Evolutionary conservation across 257 asterid genomes (phyloP).

Genomic region (Capsicum chinense): DNA sequence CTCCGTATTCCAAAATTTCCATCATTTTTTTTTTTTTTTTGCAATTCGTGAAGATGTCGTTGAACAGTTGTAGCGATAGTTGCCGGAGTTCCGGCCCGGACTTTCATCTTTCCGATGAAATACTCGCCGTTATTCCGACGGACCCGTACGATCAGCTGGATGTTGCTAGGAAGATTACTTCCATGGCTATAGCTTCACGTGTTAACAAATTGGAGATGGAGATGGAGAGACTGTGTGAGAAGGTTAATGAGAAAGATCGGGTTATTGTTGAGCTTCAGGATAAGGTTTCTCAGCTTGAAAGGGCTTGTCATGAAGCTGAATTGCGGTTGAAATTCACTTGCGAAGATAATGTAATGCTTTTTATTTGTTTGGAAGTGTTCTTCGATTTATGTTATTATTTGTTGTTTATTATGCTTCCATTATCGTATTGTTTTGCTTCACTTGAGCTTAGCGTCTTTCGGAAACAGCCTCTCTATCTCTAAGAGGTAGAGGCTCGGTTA

Average conservation of each 20-base stretch:
- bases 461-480: too few relatives aligned
- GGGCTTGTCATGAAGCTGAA: slow-evolving; percentile 71
- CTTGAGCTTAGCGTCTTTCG: too few relatives aligned
- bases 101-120: slow-evolving; percentile 72
- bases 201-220: slow-evolving; percentile 85
- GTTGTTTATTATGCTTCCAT: too few relatives aligned
- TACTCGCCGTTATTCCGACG: slow-evolving; percentile 78
- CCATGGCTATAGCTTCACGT: slow-evolving; percentile 97
- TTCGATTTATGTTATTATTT: too few relatives aligned
- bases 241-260: slow-evolving; percentile 68
- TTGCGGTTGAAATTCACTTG: slow-evolving; percentile 61
- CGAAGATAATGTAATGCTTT: neutral
- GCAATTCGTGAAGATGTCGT: slow-evolving; percentile 45
- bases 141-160: slow-evolving; percentile 98
- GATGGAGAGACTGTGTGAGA: slow-evolving; percentile 62
- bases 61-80: slow-evolving; percentile 46
- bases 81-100: slow-evolving; percentile 51
- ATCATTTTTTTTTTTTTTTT: neutral
- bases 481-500: too few relatives aligned
- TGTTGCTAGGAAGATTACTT: slow-evolving; percentile 98
- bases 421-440: neutral
- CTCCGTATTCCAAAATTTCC: slow-evolving; percentile 1
- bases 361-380: too few relatives aligned
- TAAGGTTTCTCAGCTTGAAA: slow-evolving; percentile 63
- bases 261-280: slow-evolving; percentile 66